These are phyloP conservation scores for Penicillium sp. DNA, from an alignment of 2,329 filamentous ascomycete species.

Conservation along the genomic window DNA sequence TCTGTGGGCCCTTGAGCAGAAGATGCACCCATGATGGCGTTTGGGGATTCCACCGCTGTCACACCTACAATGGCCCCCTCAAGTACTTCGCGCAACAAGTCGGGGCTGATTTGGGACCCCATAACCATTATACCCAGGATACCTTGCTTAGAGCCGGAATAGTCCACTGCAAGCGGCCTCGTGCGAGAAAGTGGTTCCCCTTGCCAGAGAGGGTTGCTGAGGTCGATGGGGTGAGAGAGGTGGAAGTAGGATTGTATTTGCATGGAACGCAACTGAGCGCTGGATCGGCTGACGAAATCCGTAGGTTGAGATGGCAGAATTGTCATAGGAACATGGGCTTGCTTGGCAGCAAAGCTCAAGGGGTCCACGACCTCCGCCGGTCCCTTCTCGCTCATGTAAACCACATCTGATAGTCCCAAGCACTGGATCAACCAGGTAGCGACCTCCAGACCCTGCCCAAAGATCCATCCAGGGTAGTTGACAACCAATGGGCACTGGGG, in stretches of 20 bases:
- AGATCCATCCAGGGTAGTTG: constrained; percentile 58
- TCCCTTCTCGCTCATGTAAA: constrained; percentile 54
- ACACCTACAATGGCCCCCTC: constrained; percentile 57
- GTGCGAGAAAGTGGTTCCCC: constrained; percentile 45
- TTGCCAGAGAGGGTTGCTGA: constrained; percentile 44
- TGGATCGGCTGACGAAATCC: constrained; percentile 47
- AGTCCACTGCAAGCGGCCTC: constrained; percentile 51
- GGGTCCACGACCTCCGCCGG: constrained; percentile 44
- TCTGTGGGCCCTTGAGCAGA: not conserved
- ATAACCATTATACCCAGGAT: constrained; percentile 54
- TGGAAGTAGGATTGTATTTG: constrained; percentile 64
- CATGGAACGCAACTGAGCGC: constrained; percentile 55
- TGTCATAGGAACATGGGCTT: constrained; percentile 40
- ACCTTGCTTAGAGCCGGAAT: constrained; percentile 44
- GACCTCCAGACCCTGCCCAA: constrained; percentile 51
- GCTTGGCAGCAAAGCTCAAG: constrained; percentile 40
- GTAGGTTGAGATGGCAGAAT: constrained; percentile 48
- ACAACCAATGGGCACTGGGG: constrained; percentile 53
- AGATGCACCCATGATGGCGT: constrained; percentile 26
- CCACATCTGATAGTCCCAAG: constrained; percentile 51
- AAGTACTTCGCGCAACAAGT: constrained; percentile 51
- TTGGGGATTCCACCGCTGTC: constrained; percentile 46
- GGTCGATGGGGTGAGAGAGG: constrained; percentile 29
- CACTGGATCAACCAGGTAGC: constrained; percentile 47
- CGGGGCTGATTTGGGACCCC: constrained; percentile 49